phyloP scores from a whole-genome alignment of 2,329 filamentous ascomycete genomes.

The Calonectria crousiana region DNA sequence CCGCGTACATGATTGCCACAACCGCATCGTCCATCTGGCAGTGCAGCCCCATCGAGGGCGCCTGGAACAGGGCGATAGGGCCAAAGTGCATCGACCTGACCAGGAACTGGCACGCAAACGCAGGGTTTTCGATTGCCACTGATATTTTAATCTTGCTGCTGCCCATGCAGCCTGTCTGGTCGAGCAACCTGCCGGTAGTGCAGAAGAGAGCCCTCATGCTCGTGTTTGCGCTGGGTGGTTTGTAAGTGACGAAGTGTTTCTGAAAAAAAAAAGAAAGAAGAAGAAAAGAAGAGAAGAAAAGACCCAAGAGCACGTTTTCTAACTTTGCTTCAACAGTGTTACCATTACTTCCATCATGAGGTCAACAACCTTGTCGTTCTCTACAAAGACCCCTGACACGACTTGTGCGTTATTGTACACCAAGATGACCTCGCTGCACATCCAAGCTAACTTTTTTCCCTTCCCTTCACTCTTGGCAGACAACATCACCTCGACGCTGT shows the following conservation, averaged over 20 bases:
- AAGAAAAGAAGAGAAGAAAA: too few relatives aligned
- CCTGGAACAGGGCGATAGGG: conserved; percentile 57
- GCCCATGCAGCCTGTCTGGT: conserved; percentile 60
- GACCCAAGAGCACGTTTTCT: neutral
- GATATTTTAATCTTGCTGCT: conserved; percentile 60
- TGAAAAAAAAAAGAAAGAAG: neutral
- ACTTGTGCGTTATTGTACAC: conserved; percentile 45
- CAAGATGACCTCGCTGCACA: neutral
- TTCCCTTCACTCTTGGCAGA: conserved; percentile 32
- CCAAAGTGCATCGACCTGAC: conserved; percentile 60
- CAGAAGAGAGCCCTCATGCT: conserved; percentile 57
- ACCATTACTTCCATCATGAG: conserved; percentile 58
- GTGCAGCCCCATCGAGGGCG: conserved; percentile 60
- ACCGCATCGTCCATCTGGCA: conserved; percentile 61
- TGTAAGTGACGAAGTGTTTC: conserved; percentile 48
- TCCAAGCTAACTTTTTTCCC: neutral
- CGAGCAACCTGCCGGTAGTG: conserved; percentile 55
- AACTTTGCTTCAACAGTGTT: conserved; percentile 38
- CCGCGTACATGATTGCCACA: conserved; percentile 60
- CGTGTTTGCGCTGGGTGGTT: conserved; percentile 57
- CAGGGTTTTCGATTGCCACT: conserved; percentile 59
- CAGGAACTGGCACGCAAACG: conserved; percentile 63
- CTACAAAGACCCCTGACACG: conserved; percentile 52
- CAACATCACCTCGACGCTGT: conserved; percentile 52
- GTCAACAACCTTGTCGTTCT: conserved; percentile 54